Evolutionary conservation across 768 basidiomycete species (phyloP).

Genomic region (Leccinellum rugosiceps): DNA sequence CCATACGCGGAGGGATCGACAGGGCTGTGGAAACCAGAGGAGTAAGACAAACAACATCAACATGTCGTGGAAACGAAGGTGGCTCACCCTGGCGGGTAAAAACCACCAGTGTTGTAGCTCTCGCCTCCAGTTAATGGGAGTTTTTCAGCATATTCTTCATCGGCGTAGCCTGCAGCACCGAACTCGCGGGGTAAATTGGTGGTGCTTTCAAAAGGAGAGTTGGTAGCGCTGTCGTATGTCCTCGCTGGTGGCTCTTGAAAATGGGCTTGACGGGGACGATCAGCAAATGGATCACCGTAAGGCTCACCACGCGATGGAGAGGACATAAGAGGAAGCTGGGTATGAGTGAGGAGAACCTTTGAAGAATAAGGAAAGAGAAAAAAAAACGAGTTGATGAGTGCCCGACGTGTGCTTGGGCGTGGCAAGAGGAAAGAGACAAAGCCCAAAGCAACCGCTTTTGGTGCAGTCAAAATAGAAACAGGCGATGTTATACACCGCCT

Average conservation of each 20-base stretch:
- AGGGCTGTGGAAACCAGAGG: conserved; percentile 31
- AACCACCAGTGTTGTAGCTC: conserved; percentile 50
- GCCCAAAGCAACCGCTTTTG: conserved; percentile 23
- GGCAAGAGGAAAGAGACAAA: conserved; percentile 14
- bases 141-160: conserved; percentile 76
- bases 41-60: neutral
- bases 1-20: conserved; percentile 61
- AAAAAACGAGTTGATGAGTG: conserved; percentile 6
- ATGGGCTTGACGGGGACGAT: conserved; percentile 58
- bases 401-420: conserved; percentile 4
- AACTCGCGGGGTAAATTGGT: conserved; percentile 54
- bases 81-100: conserved; percentile 74
- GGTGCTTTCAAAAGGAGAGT: conserved; percentile 56
- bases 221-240: conserved; percentile 38
- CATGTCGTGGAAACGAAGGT: neutral
- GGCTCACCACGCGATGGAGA: conserved; percentile 31
- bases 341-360: conserved; percentile 2
- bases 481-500: conserved; percentile 36
- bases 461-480: conserved; percentile 23
- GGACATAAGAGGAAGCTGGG: conserved; percentile 20
- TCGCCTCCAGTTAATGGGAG: conserved; percentile 65
- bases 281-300: conserved; percentile 69
- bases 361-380: neutral
- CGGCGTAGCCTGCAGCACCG: conserved; percentile 43
- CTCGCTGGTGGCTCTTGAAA: conserved; percentile 54